Evolutionary conservation across 2,329 filamentous ascomycete genomes (phyloP).

Genomic region (Fusarium torreyae): DNA sequence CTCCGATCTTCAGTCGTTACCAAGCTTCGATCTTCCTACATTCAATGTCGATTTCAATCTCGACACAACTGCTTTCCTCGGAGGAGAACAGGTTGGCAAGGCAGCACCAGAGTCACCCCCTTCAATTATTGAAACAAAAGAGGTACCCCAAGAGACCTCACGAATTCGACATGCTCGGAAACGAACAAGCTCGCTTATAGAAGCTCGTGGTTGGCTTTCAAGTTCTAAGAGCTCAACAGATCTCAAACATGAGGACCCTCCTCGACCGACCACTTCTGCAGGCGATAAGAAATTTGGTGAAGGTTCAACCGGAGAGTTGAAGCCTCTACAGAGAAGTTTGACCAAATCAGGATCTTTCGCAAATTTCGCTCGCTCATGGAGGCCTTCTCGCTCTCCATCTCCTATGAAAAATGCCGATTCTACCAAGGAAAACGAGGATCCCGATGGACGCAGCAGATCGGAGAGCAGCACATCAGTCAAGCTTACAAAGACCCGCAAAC

Average conservation of each 20-base stretch:
- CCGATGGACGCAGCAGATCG: conserved; percentile 43
- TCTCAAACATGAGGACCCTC: conserved; percentile 40
- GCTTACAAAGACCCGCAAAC: conserved; percentile 49
- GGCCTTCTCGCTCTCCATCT: conserved; percentile 65
- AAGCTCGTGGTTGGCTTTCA: conserved; percentile 68
- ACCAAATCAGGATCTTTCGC: conserved; percentile 64
- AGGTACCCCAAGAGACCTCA: conserved; percentile 36
- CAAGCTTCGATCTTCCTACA: conserved; percentile 65
- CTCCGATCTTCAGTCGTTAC: conserved; percentile 33
- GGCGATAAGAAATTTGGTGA: conserved; percentile 43
- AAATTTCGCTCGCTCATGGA: conserved; percentile 68
- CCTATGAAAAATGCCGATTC: conserved; percentile 55
- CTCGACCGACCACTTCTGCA: conserved; percentile 49
- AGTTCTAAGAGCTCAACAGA: conserved; percentile 60
- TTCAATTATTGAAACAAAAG: conserved; percentile 45
- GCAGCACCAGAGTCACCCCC: conserved; percentile 26
- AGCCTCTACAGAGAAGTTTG: conserved; percentile 55
- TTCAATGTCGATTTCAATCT: conserved; percentile 67
- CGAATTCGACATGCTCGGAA: conserved; percentile 46
- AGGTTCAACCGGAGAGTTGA: conserved; percentile 43
- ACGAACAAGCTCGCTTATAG: conserved; percentile 64
- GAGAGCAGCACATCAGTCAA: conserved; percentile 47
- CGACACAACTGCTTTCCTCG: conserved; percentile 62
- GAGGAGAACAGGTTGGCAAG: conserved; percentile 42
- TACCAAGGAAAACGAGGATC: conserved; percentile 42